Evolutionary conservation across 2,329 filamentous ascomycete species (phyloP).

Genomic region (Penicillium italicum): DNA sequence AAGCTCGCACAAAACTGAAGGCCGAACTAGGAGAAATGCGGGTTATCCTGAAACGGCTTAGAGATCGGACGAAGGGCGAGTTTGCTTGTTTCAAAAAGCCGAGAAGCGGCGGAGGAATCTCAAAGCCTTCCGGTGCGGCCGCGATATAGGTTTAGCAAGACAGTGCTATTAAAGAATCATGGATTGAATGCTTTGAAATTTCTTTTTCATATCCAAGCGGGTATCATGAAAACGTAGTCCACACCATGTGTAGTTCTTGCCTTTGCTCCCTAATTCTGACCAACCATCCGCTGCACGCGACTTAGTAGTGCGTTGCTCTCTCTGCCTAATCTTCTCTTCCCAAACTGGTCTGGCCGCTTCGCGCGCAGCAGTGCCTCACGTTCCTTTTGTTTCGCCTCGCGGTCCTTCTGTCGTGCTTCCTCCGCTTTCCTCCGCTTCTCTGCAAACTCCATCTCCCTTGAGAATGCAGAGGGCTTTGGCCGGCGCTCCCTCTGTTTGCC

Average conservation of each 20-base stretch:
- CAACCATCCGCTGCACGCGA: constrained; percentile 71
- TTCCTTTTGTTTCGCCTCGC: constrained; percentile 69
- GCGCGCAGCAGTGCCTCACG: constrained; percentile 62
- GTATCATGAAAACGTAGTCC: constrained; percentile 24
- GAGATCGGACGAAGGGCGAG: constrained; percentile 77
- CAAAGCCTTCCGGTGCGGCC: constrained; percentile 20
- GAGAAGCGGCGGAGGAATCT: constrained; percentile 37
- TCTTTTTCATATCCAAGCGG: constrained; percentile 14
- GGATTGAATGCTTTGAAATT: constrained; percentile 11
- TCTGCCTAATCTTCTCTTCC: constrained; percentile 73
- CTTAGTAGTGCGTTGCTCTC: constrained; percentile 76
- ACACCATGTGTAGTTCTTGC: constrained; percentile 1
- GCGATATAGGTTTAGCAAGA: constrained; percentile 11
- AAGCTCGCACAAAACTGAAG: constrained; percentile 74
- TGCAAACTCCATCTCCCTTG: constrained; percentile 66
- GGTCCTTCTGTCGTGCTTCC: constrained; percentile 62
- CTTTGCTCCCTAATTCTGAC: constrained; percentile 26
- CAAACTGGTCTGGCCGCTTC: constrained; percentile 59
- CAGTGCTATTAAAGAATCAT: constrained; percentile 1
- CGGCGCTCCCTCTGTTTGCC: constrained; percentile 31
- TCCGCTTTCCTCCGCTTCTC: constrained; percentile 56
- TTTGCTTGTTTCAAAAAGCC: constrained; percentile 79
- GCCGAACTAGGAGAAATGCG: constrained; percentile 87
- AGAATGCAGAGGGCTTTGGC: constrained; percentile 52
- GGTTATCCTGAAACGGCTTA: constrained; percentile 74